Percentiles rank a stretch among this genome's conserved stretches.
phyloP scores from a whole-genome alignment of 345 rosid species.

The Barbarea vulgaris region DNA sequence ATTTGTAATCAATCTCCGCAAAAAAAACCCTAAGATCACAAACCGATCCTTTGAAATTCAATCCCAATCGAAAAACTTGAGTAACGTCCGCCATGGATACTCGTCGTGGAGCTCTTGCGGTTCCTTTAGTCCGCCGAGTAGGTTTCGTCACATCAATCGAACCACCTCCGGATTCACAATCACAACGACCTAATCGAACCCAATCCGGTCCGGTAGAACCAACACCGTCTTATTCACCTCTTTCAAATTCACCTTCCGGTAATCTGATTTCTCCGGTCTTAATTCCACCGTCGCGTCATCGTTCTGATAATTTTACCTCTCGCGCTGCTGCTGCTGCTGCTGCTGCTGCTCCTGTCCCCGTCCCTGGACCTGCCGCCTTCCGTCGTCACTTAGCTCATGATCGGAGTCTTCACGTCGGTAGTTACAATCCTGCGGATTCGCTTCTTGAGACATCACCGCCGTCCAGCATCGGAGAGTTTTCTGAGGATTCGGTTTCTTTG shows the following conservation, averaged over 20 bases:
- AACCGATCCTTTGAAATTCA: not conserved
- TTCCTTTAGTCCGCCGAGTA: constrained; percentile 75
- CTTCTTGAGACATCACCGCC: constrained; percentile 61
- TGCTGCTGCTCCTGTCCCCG: constrained; percentile 50
- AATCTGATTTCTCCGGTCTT: constrained; percentile 62
- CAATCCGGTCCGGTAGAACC: constrained; percentile 55
- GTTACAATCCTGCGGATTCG: constrained; percentile 68
- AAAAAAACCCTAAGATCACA: constrained; percentile 34
- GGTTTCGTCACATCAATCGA: constrained; percentile 68
- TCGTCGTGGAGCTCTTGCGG: constrained; percentile 50
- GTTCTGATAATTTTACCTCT: constrained; percentile 53
- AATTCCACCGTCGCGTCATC: constrained; percentile 80
- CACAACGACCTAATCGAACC: constrained; percentile 45
- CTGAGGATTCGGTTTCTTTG: constrained; percentile 56
- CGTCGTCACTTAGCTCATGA: constrained; percentile 34
- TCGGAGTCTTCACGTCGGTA: constrained; percentile 44
- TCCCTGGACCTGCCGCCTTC: constrained; percentile 50
- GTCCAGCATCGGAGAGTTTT: constrained; percentile 47
- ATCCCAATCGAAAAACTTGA: not conserved
- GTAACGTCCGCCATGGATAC: constrained; percentile 49
- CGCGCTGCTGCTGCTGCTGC: constrained; percentile 50
- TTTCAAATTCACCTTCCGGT: constrained; percentile 53
- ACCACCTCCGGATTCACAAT: constrained; percentile 41
- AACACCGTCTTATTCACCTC: constrained; percentile 45
- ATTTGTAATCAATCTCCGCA: not conserved